phyloP scores from a whole-genome alignment of 2,329 filamentous ascomycete genomes.

The Ophiostoma australiae region DNA sequence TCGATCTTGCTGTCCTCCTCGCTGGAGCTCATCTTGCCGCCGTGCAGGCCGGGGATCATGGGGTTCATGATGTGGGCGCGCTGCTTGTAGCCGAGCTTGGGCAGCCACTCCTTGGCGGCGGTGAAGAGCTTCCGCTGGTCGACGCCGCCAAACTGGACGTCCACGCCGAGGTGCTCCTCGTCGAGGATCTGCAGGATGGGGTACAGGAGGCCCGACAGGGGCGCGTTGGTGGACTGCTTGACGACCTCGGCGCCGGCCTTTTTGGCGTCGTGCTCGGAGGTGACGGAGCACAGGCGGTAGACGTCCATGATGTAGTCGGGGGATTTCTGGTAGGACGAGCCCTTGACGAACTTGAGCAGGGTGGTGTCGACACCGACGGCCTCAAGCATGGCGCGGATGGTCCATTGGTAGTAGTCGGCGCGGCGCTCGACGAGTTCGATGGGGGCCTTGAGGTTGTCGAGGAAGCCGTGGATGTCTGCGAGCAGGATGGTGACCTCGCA shows the following conservation, averaged over 20 bases:
- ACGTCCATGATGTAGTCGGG: slow-evolving; percentile 81
- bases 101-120: slow-evolving; percentile 76
- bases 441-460: slow-evolving; percentile 80
- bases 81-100: slow-evolving; percentile 77
- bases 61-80: slow-evolving; percentile 56
- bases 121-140: slow-evolving; percentile 90
- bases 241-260: slow-evolving; percentile 92
- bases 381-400: slow-evolving; percentile 69
- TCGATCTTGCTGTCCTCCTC: slow-evolving; percentile 84
- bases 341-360: slow-evolving; percentile 76
- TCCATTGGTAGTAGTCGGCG: slow-evolving; percentile 74
- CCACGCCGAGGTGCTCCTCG: slow-evolving; percentile 81
- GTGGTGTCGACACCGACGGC: slow-evolving; percentile 74
- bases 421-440: slow-evolving; percentile 80
- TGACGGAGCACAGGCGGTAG: slow-evolving; percentile 66
- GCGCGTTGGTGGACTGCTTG: slow-evolving; percentile 78
- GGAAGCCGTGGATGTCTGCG: slow-evolving; percentile 68
- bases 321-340: slow-evolving; percentile 73
- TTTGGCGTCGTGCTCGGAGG: slow-evolving; percentile 75
- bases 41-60: slow-evolving; percentile 82
- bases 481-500: slow-evolving; percentile 78
- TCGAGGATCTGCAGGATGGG: slow-evolving; percentile 86
- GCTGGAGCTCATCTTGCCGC: slow-evolving; percentile 82
- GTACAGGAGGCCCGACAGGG: slow-evolving; percentile 71
- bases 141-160: slow-evolving; percentile 77